Base-by-base conservation (phyloP, 176 grass and related monocot species). In the Carex kokanica region DNA sequence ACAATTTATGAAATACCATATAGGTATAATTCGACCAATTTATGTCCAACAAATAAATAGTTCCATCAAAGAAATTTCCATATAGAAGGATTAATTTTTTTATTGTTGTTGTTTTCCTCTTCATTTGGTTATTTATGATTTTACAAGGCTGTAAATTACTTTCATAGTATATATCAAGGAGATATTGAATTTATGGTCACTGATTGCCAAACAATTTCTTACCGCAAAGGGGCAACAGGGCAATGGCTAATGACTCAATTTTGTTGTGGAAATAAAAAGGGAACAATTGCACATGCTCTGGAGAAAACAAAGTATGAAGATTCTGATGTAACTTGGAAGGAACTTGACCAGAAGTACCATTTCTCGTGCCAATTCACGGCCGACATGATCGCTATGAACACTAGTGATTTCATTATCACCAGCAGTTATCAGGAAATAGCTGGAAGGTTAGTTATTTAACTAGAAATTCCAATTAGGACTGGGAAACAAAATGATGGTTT, bases 291-390 rank as follows among this genome's bases (percentile, higher is more conserved):
- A 34, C 95, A 98, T 78, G 95, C 95, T 88, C 95, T 98, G 0
- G 95, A 98, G 80, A 98, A 98, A 89, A 95, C 95, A 0, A 98
- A 98, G 84, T 98, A 98, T 25, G 92, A 90, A 58, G 89, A 95
- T 82, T 95, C 95, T 56, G 95, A 98, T 84, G 87, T 90, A 45
- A 93, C 93, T 73, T 98, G 95, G 95, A 98, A 90, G 74, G 89
- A 93, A 83, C 77, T 98, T 34, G 91, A 98, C 55, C 78, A 85
- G 25, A 95, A 95, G 60, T 98, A 98, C 81, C 95, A 98, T 69
- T 98, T 98, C 82, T 98, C 95, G 6, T 98, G 95, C 86, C 95
- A 98, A 80, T 98, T 98, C 70, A 98, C 92, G 3, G 95, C 95
- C 4, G 95, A 98, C 79, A 91, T 98, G 95, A 95, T 98, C 75